Evolutionary conservation across 441 rosid genomes (phyloP).

Genomic region (Macaranga tanarius): DNA sequence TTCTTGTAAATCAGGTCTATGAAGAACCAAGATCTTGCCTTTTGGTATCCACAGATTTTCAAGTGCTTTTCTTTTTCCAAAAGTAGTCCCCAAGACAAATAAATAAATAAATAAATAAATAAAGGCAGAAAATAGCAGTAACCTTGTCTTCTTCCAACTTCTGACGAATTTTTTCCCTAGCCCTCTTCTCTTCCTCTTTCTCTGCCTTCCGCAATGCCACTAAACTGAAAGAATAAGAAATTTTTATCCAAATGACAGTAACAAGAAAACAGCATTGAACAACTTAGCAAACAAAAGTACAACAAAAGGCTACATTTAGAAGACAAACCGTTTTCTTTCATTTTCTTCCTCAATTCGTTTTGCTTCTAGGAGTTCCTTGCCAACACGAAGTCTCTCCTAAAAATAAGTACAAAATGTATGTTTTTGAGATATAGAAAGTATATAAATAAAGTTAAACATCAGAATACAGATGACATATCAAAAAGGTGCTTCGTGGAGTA

Average conservation of each 20-base stretch:
- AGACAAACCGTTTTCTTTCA: slow-evolving; percentile 84
- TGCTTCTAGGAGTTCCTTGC: slow-evolving; percentile 96
- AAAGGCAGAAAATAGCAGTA: slow-evolving; percentile 9
- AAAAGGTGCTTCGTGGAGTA: background rate
- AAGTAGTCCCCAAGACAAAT: background rate
- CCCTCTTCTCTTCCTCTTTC: slow-evolving; percentile 90
- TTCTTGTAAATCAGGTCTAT: no score
- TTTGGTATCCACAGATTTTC: background rate
- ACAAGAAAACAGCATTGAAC: background rate
- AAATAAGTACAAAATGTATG: slow-evolving; percentile 8
- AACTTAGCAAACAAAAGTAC: slow-evolving; percentile 2
- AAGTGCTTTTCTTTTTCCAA: background rate
- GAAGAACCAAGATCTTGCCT: no score
- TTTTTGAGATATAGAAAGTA: background rate
- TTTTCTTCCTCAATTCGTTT: slow-evolving; percentile 90
- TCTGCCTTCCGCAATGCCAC: slow-evolving; percentile 87
- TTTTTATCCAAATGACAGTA: background rate
- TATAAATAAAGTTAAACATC: background rate
- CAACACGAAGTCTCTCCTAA: slow-evolving; percentile 90
- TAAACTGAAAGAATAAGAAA: slow-evolving; percentile 43
- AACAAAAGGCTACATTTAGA: slow-evolving; percentile 8
- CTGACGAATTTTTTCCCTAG: slow-evolving; percentile 94
- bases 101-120: background rate
- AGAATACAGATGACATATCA: slow-evolving; percentile 5
- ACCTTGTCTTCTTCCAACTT: slow-evolving; percentile 98